Conservation (phyloP, 2,329 filamentous ascomycete species). For the Aurifilum marmelostoma region DNA sequence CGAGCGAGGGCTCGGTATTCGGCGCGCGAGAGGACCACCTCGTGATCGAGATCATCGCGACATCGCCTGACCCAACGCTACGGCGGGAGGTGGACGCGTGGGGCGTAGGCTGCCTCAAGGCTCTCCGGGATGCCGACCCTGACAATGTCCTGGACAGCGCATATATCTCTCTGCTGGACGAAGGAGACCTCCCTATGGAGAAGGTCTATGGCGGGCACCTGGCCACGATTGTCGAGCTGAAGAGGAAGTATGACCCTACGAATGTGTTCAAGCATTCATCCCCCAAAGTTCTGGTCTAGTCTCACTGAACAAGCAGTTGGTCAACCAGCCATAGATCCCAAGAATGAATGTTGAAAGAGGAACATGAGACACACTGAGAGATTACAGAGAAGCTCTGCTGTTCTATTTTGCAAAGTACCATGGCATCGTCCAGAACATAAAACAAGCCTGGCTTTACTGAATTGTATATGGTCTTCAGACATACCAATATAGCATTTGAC, state of each 20-base stretch:
- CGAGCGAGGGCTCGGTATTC: not conserved
- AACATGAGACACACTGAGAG: too few species aligned
- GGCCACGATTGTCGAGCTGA: conserved; percentile 30
- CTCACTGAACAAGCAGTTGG: too few species aligned
- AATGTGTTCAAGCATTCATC: conserved; percentile 39
- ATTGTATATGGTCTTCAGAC: too few species aligned
- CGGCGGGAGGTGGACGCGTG: conserved; percentile 11
- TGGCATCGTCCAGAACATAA: too few species aligned
- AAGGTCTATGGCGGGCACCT: conserved; percentile 38
- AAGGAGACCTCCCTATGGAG: conserved; percentile 33
- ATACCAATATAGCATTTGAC: too few species aligned
- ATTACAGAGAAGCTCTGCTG: too few species aligned
- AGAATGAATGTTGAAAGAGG: too few species aligned
- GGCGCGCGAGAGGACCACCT: not conserved
- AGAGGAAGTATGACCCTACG: conserved; percentile 40
- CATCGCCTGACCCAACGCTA: not conserved
- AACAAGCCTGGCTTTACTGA: too few species aligned
- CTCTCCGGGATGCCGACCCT: conserved; percentile 28
- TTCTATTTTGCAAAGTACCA: too few species aligned
- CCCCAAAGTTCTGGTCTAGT: not conserved
- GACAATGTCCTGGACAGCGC: conserved; percentile 35
- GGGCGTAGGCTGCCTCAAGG: conserved; percentile 31
- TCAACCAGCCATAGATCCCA: too few species aligned
- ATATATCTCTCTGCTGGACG: conserved; percentile 39
- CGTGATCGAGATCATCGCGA: conserved; percentile 5